Evolutionary conservation across 306 rosid species (phyloP).

Genomic region (Heteromeles arbutifolia): DNA sequence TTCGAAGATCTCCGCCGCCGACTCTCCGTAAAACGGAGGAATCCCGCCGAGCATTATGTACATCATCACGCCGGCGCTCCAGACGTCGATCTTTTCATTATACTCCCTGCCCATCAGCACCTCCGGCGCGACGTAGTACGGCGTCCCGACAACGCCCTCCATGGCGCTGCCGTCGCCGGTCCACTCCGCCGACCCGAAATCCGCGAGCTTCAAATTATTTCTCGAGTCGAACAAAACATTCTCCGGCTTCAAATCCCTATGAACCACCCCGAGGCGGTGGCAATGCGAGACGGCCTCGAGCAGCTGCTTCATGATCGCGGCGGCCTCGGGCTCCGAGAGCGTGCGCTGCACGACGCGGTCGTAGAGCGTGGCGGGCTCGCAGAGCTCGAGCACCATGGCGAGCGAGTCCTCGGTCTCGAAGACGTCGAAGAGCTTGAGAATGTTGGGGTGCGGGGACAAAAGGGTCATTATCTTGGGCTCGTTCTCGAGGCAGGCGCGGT

Average conservation of each 20-base stretch:
- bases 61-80: conserved; percentile 68
- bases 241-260: conserved; percentile 72
- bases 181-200: conserved; percentile 86
- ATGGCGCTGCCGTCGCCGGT: conserved; percentile 33
- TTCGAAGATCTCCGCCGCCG: conserved; percentile 48
- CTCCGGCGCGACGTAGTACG: conserved; percentile 76
- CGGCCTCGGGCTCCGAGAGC: conserved; percentile 43
- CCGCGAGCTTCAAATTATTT: conserved; percentile 51
- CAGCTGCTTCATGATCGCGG: conserved; percentile 35
- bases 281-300: conserved; percentile 56
- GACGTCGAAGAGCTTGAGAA: conserved; percentile 40
- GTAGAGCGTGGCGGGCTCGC: conserved; percentile 48
- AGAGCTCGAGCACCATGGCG: conserved; percentile 55
- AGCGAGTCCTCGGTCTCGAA: conserved; percentile 40
- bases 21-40: conserved; percentile 73
- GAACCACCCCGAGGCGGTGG: conserved; percentile 55
- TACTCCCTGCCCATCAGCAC: conserved; percentile 55
- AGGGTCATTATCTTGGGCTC: conserved; percentile 68
- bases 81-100: conserved; percentile 54
- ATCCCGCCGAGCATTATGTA: conserved; percentile 65
- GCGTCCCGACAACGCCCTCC: conserved; percentile 73
- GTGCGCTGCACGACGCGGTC: conserved; percentile 46
- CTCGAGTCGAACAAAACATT: conserved; percentile 52
- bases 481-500: conserved; percentile 55
- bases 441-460: conserved; percentile 58